Percentiles rank a stretch among this genome's conserved stretches.
phyloP scores from a whole-genome alignment of 192 early-diverging fungal species.

The Linnemannia schmuckeri region DNA sequence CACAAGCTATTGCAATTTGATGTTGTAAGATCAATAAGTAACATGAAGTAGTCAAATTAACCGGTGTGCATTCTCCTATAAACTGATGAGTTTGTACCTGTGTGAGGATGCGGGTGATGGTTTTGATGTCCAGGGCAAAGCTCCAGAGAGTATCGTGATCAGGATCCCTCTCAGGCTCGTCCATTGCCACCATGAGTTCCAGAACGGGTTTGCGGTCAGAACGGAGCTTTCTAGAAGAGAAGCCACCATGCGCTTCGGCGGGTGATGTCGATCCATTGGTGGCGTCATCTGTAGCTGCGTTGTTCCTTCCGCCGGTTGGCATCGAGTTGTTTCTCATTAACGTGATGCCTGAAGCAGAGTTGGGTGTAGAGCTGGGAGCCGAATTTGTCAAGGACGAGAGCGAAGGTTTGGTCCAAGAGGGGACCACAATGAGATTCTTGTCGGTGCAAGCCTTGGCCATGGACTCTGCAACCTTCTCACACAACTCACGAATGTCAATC shows the following conservation, averaged over 20 bases:
- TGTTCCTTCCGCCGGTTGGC: not conserved
- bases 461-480: constrained; percentile 37
- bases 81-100: constrained; percentile 14
- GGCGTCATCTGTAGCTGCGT: constrained; percentile 8
- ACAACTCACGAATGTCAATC: constrained; percentile 47
- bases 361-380: constrained; percentile 9
- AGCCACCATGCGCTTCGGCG: constrained; percentile 8
- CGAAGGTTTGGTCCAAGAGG: constrained; percentile 43
- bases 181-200: constrained; percentile 47
- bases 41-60: not conserved
- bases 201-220: constrained; percentile 25
- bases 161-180: constrained; percentile 36
- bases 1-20: constrained; percentile 22
- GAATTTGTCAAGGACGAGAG: constrained; percentile 31
- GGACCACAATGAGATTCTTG: constrained; percentile 37
- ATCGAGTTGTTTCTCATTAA: not conserved
- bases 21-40: not conserved
- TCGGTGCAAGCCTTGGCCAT: constrained; percentile 42
- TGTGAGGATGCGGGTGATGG: constrained; percentile 37
- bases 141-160: constrained; percentile 43
- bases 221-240: constrained; percentile 11
- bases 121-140: constrained; percentile 31
- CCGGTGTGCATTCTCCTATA: no score
- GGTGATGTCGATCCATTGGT: constrained; percentile 18
- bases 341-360: constrained; percentile 6